Evolutionary conservation across 192 early-diverging fungal genomes (phyloP).

Genomic region (Umbelopsis vinacea): DNA sequence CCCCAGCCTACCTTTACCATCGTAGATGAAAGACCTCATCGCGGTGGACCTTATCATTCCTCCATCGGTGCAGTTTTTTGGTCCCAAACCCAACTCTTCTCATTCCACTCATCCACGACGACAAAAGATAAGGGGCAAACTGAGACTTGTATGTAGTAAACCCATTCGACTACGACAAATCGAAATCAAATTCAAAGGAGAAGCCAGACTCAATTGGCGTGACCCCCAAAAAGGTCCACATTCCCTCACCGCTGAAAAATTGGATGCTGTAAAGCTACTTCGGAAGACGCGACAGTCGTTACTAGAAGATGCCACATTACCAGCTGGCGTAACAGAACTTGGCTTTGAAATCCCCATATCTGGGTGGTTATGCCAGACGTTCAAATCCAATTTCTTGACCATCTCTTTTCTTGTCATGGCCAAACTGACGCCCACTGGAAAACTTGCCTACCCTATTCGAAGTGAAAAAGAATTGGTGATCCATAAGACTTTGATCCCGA

Average conservation of each 20-base stretch:
- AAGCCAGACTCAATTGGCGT: slow-evolving; percentile 30
- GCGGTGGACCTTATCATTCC: slow-evolving; percentile 31
- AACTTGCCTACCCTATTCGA: slow-evolving; percentile 27
- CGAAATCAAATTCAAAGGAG: slow-evolving; percentile 38
- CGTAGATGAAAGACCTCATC: slow-evolving; percentile 33
- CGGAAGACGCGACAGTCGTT: slow-evolving; percentile 31
- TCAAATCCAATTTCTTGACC: slow-evolving; percentile 26
- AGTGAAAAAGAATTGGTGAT: slow-evolving; percentile 13
- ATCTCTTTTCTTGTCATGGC: slow-evolving; percentile 29
- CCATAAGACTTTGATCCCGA: slow-evolving; percentile 35
- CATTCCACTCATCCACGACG: slow-evolving; percentile 31
- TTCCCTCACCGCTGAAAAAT: slow-evolving; percentile 16
- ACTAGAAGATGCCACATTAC: slow-evolving; percentile 32
- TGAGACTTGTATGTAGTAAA: slow-evolving; percentile 35
- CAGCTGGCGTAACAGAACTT: slow-evolving; percentile 34
- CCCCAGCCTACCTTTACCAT: not conserved
- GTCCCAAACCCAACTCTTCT: slow-evolving; percentile 8
- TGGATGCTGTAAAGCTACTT: slow-evolving; percentile 29
- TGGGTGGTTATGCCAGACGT: slow-evolving; percentile 31
- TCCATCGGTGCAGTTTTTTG: slow-evolving; percentile 28
- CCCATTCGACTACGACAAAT: slow-evolving; percentile 28
- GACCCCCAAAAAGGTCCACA: slow-evolving; percentile 16
- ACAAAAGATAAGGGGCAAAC: slow-evolving; percentile 40
- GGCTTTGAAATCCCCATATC: slow-evolving; percentile 41
- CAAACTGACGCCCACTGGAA: slow-evolving; percentile 26